phyloP scores from a whole-genome alignment of 1,284 basidiomycete genomes.

The Ganoderma sinense region DNA sequence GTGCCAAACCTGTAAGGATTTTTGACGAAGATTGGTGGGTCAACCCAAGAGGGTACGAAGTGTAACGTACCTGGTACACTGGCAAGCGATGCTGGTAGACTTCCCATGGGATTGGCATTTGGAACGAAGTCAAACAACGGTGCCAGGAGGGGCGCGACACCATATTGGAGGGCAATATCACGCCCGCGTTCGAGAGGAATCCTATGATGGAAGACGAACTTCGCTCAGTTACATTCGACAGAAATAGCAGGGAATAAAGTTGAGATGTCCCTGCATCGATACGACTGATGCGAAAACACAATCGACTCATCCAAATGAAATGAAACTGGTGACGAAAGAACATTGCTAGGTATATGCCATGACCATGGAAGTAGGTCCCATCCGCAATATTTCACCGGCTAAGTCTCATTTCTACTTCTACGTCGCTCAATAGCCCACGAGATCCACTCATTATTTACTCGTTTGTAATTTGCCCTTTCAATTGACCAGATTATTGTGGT shows the following conservation, averaged over 20 bases:
- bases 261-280: background rate
- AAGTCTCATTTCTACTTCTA: too few relatives aligned
- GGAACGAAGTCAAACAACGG: slow-evolving; percentile 94
- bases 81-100: slow-evolving; percentile 55
- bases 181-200: slow-evolving; percentile 92
- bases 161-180: slow-evolving; percentile 91
- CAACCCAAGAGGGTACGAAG: slow-evolving; percentile 52
- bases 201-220: slow-evolving; percentile 53
- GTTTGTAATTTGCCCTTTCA: too few relatives aligned
- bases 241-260: background rate
- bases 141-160: slow-evolving; percentile 83
- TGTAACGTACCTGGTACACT: slow-evolving; percentile 52
- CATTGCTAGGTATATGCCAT: too few relatives aligned
- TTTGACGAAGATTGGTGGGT: slow-evolving; percentile 47
- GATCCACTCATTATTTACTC: too few relatives aligned
- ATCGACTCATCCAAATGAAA: too few relatives aligned
- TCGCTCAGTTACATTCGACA: background rate
- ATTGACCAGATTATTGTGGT: too few relatives aligned
- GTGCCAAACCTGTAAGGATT: slow-evolving; percentile 65
- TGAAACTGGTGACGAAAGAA: too few relatives aligned
- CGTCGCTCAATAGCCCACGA: too few relatives aligned
- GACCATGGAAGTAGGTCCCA: too few relatives aligned
- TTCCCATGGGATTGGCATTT: slow-evolving; percentile 67
- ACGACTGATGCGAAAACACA: too few relatives aligned
- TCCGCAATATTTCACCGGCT: too few relatives aligned